A percentile compares a stretch with the other conserved stretches of the same genome.
These are phyloP conservation scores for Stachybotrys chartarum DNA, from an alignment of 2,329 filamentous ascomycete species.

Conservation along the genomic window DNA sequence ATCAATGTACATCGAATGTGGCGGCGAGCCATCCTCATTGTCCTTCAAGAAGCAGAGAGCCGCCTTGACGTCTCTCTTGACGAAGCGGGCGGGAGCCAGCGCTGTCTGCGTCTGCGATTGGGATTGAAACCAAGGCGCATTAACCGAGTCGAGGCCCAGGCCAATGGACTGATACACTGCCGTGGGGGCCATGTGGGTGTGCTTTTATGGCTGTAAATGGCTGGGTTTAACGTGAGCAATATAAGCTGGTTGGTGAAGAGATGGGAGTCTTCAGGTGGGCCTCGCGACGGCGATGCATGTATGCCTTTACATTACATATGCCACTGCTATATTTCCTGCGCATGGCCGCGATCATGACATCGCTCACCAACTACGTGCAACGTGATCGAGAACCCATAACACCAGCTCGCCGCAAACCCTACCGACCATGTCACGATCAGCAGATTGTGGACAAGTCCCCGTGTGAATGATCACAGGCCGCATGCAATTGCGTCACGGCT, in stretches of 20 bases:
- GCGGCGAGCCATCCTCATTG: slow-evolving; percentile 31
- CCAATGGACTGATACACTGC: slow-evolving; percentile 10
- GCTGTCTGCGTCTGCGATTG: slow-evolving; percentile 4
- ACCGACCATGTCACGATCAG: not conserved
- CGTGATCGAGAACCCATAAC: slow-evolving; percentile 16
- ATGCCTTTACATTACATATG: not conserved
- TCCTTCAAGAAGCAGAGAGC: slow-evolving; percentile 31
- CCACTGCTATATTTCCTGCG: too few relatives aligned
- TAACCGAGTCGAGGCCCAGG: slow-evolving; percentile 4
- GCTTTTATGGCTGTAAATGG: not conserved
- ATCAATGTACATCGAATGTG: slow-evolving; percentile 25
- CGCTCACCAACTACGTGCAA: slow-evolving; percentile 2
- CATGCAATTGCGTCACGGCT: not conserved
- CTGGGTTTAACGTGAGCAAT: too few relatives aligned
- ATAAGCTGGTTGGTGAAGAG: not conserved
- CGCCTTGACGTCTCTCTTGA: slow-evolving; percentile 22
- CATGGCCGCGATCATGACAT: slow-evolving; percentile 15
- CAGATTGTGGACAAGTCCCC: not conserved
- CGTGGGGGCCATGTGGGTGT: slow-evolving; percentile 13
- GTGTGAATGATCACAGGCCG: not conserved
- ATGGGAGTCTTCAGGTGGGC: too few relatives aligned
- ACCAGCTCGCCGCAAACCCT: not conserved
- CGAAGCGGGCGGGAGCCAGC: not conserved
- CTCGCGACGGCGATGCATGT: not conserved
- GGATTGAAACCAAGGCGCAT: slow-evolving; percentile 2